phyloP scores from a whole-genome alignment of 345 rosid species.

The sweet orange (Citrus sinensis) region DVS_A1.0 CM039162.1:454001-454500 shows the following conservation, averaged over 20 bases:
- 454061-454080: neutral
- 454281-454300: neutral
- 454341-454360: constrained; percentile 90
- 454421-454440: constrained; percentile 72
- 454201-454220: constrained; percentile 75
- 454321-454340: neutral
- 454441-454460: constrained; percentile 69
- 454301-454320: neutral
- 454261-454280: constrained; percentile 3
- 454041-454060: too few species aligned
- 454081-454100: neutral
- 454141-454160: constrained; percentile 96
- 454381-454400: constrained; percentile 90
- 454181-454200: constrained; percentile 97
- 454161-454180: constrained; percentile 94
- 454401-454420: constrained; percentile 91
- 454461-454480: constrained; percentile 93
- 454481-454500: constrained; percentile 18
- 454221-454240: constrained; percentile 74
- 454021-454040: too few species aligned
- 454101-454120: neutral
- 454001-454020: too few species aligned
- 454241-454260: constrained; percentile 84
- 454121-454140: constrained; percentile 73
- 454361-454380: constrained; percentile 88